These are phyloP conservation scores for Ganoderma boninense DNA, from an alignment of 1,284 basidiomycete species.

Conservation along the genomic window DNA sequence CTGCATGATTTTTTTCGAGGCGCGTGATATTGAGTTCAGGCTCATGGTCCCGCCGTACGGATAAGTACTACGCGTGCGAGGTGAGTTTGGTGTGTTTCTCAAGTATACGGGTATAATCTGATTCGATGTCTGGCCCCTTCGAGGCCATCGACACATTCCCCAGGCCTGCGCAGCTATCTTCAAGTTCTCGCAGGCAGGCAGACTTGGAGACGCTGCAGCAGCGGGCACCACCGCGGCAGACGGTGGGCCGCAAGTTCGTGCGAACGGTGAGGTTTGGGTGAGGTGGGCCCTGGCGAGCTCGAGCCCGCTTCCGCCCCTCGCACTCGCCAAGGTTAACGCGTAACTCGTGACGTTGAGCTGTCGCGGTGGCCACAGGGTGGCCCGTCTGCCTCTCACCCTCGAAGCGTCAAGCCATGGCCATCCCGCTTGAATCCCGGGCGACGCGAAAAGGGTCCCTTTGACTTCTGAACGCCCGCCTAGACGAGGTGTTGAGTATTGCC, in stretches of 20 bases:
- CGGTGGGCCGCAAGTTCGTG: slow-evolving; percentile 1
- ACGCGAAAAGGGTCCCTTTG: too few species aligned
- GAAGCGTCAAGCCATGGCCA: not conserved
- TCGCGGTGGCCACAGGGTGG: too few species aligned
- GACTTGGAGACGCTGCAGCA: not conserved
- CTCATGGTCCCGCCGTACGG: slow-evolving; percentile 22
- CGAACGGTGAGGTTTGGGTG: too few species aligned
- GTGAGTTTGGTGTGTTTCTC: slow-evolving; percentile 6
- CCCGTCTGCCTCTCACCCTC: not conserved
- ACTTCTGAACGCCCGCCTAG: not conserved
- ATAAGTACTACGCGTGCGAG: slow-evolving; percentile 22
- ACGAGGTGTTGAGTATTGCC: not conserved
- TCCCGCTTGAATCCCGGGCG: too few species aligned
- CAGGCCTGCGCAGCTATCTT: not conserved
- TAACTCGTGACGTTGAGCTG: not conserved
- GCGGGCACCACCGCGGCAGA: not conserved
- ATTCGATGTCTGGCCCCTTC: not conserved
- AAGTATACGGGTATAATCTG: not conserved
- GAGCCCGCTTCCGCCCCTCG: not conserved
- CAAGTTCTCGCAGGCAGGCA: not conserved
- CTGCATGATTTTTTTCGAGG: slow-evolving; percentile 21
- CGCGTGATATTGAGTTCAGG: slow-evolving; percentile 11
- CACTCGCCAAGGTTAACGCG: not conserved
- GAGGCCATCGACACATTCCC: not conserved
- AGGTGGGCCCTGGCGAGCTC: slow-evolving; percentile 1